Conservation (phyloP, 2,329 filamentous ascomycete species). For the Akanthomyces uredinophilus region DNA sequence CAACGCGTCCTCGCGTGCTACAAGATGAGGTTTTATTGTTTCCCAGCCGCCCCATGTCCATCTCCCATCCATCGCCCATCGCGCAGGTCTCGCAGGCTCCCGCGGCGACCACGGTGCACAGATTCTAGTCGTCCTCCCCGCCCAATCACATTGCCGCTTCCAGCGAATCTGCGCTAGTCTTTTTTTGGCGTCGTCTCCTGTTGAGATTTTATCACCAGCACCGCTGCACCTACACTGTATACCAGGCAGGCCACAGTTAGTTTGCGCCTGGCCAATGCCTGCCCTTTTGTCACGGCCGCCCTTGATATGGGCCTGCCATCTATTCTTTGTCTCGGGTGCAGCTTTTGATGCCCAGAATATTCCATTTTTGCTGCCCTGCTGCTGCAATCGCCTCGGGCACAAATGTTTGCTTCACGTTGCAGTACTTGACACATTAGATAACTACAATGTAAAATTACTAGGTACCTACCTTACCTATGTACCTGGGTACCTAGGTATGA, state of each 20-base stretch:
- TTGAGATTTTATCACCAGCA: not conserved
- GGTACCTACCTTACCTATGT: too few species aligned
- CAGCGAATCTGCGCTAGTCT: constrained; percentile 4
- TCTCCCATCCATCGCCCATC: too few species aligned
- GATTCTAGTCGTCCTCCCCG: not conserved
- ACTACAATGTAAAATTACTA: too few species aligned
- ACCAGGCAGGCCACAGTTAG: not conserved
- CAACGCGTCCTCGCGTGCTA: not conserved
- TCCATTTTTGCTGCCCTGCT: too few species aligned
- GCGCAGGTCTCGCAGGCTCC: not conserved
- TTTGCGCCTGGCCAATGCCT: not conserved
- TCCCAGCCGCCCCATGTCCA: too few species aligned
- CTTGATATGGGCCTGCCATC: not conserved
- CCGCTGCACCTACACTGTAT: too few species aligned
- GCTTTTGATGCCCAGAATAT: not conserved
- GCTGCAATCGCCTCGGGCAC: too few species aligned
- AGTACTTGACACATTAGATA: not conserved
- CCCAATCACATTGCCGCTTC: constrained; percentile 10
- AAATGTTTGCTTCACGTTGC: not conserved
- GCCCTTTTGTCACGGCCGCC: not conserved
- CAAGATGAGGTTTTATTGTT: too few species aligned
- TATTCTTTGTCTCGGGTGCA: not conserved
- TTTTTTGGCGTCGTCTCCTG: not conserved
- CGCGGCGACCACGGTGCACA: not conserved
- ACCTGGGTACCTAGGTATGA: too few species aligned